These are phyloP conservation scores for Halteria grandinella DNA, from an alignment of 73 alveolate species.

Conservation along the genomic window DNA sequence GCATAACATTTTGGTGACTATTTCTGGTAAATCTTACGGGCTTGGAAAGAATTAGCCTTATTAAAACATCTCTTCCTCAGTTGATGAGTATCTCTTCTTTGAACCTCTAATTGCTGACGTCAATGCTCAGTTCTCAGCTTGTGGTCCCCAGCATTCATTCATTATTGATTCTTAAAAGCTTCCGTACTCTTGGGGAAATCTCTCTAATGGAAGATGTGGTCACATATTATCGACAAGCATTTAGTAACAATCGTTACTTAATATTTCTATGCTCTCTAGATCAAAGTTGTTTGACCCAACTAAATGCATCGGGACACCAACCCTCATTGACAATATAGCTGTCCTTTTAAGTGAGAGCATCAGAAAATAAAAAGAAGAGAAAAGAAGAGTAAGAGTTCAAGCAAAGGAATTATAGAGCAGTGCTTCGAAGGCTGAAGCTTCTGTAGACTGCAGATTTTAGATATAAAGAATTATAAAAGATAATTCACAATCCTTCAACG, in stretches of 20 bases:
- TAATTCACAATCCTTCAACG: conserved; percentile 11
- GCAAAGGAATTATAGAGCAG: too few species aligned
- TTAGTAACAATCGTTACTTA: too few species aligned
- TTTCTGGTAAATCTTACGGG: conserved; percentile 41
- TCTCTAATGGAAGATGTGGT: conserved; percentile 64
- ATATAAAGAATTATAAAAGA: conserved; percentile 42
- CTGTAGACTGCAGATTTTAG: too few species aligned
- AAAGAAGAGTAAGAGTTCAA: background rate
- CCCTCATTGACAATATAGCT: too few species aligned
- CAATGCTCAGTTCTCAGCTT: conserved; percentile 3
- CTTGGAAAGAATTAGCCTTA: conserved; percentile 53
- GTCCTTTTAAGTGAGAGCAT: too few species aligned
- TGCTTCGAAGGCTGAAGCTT: too few species aligned
- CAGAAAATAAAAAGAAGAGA: too few species aligned
- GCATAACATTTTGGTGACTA: conserved; percentile 61
- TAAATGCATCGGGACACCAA: too few species aligned
- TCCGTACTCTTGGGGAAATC: conserved; percentile 70
- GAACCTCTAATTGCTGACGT: conserved; percentile 17
- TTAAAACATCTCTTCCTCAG: conserved; percentile 1
- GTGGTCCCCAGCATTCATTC: conserved; percentile 57
- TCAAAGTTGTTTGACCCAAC: too few species aligned
- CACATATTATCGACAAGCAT: too few species aligned
- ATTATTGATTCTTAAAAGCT: conserved; percentile 38
- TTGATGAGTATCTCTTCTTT: conserved; percentile 6
- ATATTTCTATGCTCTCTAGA: too few species aligned